Evolutionary conservation across 257 asterid species (phyloP), one percentile per base, ranked within the genome.

Genomic region (Ilex aquifolium): DNA sequence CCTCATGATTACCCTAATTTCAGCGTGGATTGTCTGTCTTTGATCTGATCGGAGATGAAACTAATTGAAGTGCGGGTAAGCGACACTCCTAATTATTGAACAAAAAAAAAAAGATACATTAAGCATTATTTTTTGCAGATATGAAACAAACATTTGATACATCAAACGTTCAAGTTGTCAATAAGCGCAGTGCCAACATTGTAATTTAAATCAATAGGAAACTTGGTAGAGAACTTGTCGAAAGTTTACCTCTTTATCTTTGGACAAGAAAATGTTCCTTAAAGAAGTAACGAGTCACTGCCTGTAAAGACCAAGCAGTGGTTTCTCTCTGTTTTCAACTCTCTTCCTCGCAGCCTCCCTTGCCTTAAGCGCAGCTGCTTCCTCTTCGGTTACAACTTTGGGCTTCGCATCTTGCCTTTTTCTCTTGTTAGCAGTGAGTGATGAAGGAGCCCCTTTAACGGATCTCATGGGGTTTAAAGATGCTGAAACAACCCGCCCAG

Each of bases 261-360:
- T 46, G 60, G 42, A 71, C 64, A n/a, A 66, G 72, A 54, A 29
- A 69, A 36, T 36, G 48, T 48, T 74, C 66, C 54, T 68, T 66
- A 55, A 74, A 73, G 30, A 55, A 63, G n/a, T 21, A 5, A 59
- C n/a, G 6, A 57, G 56, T 69, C 61, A 79, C 61, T 64, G 77
- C 66, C 73, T 69, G 66, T 77, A 74, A 27, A 77, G 74, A 40
- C 78, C 83, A 71, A 74, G 76, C 82, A 86, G 67, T 10, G 99
- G 74, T 71, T 93, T 88, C 70, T 93, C 99, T 77, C 97, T 82
- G 27, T 76, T 79, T 68, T 88, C 95, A 52, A 90, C 92, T 79
- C 97, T 82, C 79, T 86, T 93, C 74, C 76, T 79, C 15, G 99
- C 97, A 57, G 95, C 96, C 72, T 86, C 97, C 85, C 97, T 80